Percentiles rank a stretch among this genome's conserved stretches.
phyloP scores from a whole-genome alignment of 768 basidiomycete species.

The Russula abietina region DNA sequence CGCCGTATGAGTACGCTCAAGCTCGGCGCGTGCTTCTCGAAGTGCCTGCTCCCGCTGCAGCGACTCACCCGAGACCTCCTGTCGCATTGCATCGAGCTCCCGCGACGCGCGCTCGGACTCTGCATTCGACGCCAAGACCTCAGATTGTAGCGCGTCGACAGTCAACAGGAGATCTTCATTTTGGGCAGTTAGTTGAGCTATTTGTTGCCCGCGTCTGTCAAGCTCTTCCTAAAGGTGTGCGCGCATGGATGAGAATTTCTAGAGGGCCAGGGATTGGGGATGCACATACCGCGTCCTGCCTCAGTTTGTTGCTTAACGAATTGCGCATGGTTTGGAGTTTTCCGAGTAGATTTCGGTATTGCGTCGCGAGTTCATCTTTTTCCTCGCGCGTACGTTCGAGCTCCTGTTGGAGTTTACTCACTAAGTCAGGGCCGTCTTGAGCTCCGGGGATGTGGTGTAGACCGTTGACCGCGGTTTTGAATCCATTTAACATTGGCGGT shows the following conservation, averaged over 20 bases:
- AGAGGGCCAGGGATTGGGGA: not conserved
- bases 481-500: constrained; percentile 26
- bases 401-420: constrained; percentile 62
- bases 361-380: constrained; percentile 78
- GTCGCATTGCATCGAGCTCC: constrained; percentile 66
- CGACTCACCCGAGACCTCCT: constrained; percentile 66
- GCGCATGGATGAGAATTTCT: constrained; percentile 15
- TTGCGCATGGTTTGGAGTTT: constrained; percentile 92
- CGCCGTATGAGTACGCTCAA: constrained; percentile 82
- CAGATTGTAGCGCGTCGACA: constrained; percentile 72
- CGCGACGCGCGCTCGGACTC: constrained; percentile 65
- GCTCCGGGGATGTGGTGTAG: constrained; percentile 31
- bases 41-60: constrained; percentile 71
- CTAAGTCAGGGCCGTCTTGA: constrained; percentile 42
- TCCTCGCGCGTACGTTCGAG: constrained; percentile 73
- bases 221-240: constrained; percentile 79
- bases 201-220: constrained; percentile 80
- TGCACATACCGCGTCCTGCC: constrained; percentile 86
- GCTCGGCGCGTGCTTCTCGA: constrained; percentile 74
- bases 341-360: constrained; percentile 80
- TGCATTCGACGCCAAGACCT: constrained; percentile 68
- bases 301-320: constrained; percentile 87
- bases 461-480: constrained; percentile 26
- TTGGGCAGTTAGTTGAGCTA: constrained; percentile 71
- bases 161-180: constrained; percentile 68